Percentiles rank a stretch among this genome's conserved stretches.
These are phyloP conservation scores for Phytomonas sp. DNA, from an alignment of 208 protist genomes.

Conservation along the genomic window DNA sequence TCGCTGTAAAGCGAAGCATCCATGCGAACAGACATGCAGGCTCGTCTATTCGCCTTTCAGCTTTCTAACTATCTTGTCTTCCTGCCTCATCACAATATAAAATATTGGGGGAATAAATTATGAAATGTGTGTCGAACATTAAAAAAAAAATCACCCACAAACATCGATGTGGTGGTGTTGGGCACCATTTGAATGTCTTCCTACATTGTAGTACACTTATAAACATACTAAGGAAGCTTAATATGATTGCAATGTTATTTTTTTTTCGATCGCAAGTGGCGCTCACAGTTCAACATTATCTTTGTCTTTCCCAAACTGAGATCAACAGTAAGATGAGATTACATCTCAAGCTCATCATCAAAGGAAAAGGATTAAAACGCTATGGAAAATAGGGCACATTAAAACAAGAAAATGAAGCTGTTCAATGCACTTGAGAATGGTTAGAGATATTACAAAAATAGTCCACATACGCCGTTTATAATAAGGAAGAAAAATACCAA, in stretches of 20 bases:
- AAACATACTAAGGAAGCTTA: not conserved
- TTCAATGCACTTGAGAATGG: not conserved
- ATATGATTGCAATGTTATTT: slow-evolving; percentile 1
- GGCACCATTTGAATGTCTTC: not conserved
- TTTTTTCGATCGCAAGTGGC: not conserved
- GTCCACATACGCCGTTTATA: not conserved
- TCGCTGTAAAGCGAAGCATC: slow-evolving; percentile 79
- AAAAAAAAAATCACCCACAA: not conserved
- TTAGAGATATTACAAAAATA: not conserved
- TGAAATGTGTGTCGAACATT: not conserved
- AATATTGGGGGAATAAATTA: not conserved
- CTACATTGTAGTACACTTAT: not conserved
- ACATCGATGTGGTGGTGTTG: not conserved
- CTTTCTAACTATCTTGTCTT: not conserved
- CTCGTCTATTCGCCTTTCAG: not conserved
- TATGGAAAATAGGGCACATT: not conserved
- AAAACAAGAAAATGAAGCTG: not conserved
- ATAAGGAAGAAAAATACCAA: not conserved
- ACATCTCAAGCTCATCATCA: not conserved
- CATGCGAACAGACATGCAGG: slow-evolving; percentile 61
- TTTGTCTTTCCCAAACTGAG: not conserved
- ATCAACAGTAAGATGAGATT: not conserved
- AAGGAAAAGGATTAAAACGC: not conserved
- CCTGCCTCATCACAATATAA: not conserved
- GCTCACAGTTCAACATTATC: not conserved